Conservation (phyloP, 371 early-diverging fungal species). For the Sporodiniella umbellata region DNA sequence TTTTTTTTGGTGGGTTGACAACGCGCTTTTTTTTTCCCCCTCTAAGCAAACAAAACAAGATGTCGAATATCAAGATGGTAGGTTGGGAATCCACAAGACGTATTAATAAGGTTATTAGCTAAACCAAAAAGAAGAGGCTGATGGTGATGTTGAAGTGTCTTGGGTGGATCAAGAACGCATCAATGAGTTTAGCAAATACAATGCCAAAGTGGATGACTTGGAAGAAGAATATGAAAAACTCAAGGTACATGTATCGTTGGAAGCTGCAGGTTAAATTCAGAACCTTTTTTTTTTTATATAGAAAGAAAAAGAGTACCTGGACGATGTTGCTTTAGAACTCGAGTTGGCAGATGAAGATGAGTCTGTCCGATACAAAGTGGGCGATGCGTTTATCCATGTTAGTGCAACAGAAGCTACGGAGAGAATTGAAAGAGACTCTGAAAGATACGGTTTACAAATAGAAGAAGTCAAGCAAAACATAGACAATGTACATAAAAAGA, state of each 20-base stretch:
- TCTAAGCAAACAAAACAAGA: no score
- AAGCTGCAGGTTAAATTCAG: no score
- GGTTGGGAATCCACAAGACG: not conserved
- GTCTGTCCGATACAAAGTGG: conserved; percentile 79
- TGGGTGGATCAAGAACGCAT: conserved; percentile 95
- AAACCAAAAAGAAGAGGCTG: conserved; percentile 72
- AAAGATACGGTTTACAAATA: conserved; percentile 54
- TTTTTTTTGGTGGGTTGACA: no score
- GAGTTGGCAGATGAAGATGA: conserved; percentile 94
- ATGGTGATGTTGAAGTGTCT: conserved; percentile 86
- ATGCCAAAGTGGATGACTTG: conserved; percentile 70
- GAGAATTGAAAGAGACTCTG: conserved; percentile 64
- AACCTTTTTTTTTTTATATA: no score
- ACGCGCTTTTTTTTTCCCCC: no score
- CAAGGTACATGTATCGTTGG: conserved; percentile 72
- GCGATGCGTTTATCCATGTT: conserved; percentile 85
- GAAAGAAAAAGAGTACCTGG: conserved; percentile 88
- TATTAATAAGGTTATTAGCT: conserved; percentile 16
- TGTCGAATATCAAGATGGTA: conserved; percentile 33
- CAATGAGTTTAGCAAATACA: conserved; percentile 89
- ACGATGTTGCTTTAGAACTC: conserved; percentile 86
- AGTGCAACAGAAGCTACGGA: conserved; percentile 71
- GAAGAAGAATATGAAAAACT: conserved; percentile 77
- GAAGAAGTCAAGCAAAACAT: conserved; percentile 67
- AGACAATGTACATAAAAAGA: conserved; percentile 62